phyloP scores from a whole-genome alignment of 2,329 filamentous ascomycete species.

The Venturia asperata region DNA sequence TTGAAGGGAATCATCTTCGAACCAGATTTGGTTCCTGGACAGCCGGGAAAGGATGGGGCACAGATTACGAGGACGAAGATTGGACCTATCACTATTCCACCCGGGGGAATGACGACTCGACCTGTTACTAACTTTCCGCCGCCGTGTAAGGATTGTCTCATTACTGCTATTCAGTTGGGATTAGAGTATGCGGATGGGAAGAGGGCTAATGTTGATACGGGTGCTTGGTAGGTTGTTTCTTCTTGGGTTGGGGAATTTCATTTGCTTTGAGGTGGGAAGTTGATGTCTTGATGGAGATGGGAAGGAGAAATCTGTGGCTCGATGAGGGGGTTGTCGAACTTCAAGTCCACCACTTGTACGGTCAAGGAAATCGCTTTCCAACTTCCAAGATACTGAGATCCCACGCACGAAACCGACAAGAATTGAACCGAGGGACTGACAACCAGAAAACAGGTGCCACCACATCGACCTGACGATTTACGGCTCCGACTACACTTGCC shows the following conservation, averaged over 20 bases:
- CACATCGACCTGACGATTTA: constrained; percentile 10
- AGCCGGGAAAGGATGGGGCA: constrained; percentile 11
- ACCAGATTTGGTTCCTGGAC: constrained; percentile 6
- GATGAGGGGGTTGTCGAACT: no score
- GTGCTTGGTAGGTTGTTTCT: constrained; percentile 8
- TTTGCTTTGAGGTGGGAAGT: no score
- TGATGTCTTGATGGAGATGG: no score
- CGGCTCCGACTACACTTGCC: constrained; percentile 12
- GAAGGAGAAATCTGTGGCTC: no score
- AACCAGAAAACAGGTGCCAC: neutral
- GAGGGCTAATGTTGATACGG: constrained; percentile 8
- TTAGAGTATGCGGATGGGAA: constrained; percentile 13
- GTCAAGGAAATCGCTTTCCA: no score
- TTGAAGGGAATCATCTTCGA: constrained; percentile 3
- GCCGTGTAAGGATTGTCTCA: constrained; percentile 10
- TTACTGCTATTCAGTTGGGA: constrained; percentile 12
- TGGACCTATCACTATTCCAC: constrained; percentile 7
- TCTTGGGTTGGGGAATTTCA: neutral
- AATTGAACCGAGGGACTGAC: neutral
- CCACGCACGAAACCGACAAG: no score
- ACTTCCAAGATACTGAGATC: no score
- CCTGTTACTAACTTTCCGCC: neutral
- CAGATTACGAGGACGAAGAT: constrained; percentile 7
- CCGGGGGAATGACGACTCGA: neutral
- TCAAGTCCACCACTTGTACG: no score